phyloP scores from a whole-genome alignment of 139 green algal genomes.

The Nannochloris sp. region DNA sequence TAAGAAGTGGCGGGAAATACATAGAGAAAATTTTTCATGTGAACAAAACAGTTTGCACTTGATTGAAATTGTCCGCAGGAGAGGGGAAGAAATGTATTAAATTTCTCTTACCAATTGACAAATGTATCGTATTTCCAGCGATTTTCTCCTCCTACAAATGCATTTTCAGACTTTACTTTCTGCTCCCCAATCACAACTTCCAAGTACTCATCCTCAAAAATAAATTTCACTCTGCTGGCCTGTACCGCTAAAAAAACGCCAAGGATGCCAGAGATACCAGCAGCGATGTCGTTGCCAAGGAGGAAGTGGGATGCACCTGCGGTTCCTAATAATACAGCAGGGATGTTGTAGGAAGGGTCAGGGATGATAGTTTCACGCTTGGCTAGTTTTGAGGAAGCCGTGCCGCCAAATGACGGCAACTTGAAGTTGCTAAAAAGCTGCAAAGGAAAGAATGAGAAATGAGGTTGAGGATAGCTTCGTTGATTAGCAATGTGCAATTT shows the following conservation, averaged over 20 bases:
- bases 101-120: constrained; percentile 77
- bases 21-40: not conserved
- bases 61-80: no score
- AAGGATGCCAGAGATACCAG: constrained; percentile 36
- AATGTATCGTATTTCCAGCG: constrained; percentile 77
- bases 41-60: not conserved
- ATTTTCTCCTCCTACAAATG: constrained; percentile 80
- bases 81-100: constrained; percentile 32
- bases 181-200: constrained; percentile 54
- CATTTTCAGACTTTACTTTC: constrained; percentile 66
- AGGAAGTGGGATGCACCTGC: constrained; percentile 17
- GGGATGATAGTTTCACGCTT: constrained; percentile 20
- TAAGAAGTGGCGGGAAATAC: not conserved
- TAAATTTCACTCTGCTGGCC: constrained; percentile 66
- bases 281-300: constrained; percentile 10
- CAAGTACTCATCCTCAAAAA: constrained; percentile 67
- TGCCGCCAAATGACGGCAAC: not conserved
- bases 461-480: no score
- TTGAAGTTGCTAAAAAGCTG: no score
- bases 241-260: constrained; percentile 67
- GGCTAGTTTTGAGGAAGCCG: not conserved
- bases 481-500: no score
- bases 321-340: constrained; percentile 19
- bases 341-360: constrained; percentile 24
- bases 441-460: no score